Evolutionary conservation across 441 rosid species (phyloP), one percentile per base, ranked within the genome.

Genomic region (Gossypium trilobum): DNA sequence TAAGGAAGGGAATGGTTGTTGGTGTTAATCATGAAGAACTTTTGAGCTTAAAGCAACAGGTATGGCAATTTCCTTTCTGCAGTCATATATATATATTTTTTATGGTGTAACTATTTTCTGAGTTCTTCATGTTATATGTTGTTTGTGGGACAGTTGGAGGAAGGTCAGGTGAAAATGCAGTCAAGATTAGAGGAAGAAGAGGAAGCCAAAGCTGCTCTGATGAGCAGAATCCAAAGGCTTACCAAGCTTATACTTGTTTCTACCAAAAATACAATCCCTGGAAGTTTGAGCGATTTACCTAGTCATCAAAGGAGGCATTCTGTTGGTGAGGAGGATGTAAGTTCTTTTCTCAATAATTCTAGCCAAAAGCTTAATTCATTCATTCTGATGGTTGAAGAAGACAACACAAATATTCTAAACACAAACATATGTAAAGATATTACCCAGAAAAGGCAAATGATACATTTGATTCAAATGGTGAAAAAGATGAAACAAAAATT

Each of bases 131-230:
- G 62, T 11, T 9, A 14, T 46, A 5, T 48, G 55, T 71, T 75
- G 42, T 58, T 58, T 22, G 31, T 73, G 60, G 42, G 68, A 77
- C 76, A 95, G 99, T 80, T 95, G 84, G 97, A 95, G 84, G 98
- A 93, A 84, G 98, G 97, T 78, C 99, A 95, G 84, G 95, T 93
- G 81, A 95, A 93, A 86, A 91, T 95, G 99, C 99, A 90, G 74
- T 89, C 99, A 29, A 87, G 99, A 82, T 81, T 95, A 82, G 99
- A 95, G 84, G 99, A 95, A 76, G 99, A 95, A 84, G 99, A 95
- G 82, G 99, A 95, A 85, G 99, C 98, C 77, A 95, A 95, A 85
- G 97, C 94, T 79, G 99, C 99, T 82, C 86, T 95, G 36, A 89
- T 95, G 97, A 95, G 98, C 82, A 88, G 99, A 84, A 95, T 95